Percentiles rank a stretch among this genome's conserved stretches.
Conservation (phyloP, 768 basidiomycete species). For the Trametes maxima region DNA sequence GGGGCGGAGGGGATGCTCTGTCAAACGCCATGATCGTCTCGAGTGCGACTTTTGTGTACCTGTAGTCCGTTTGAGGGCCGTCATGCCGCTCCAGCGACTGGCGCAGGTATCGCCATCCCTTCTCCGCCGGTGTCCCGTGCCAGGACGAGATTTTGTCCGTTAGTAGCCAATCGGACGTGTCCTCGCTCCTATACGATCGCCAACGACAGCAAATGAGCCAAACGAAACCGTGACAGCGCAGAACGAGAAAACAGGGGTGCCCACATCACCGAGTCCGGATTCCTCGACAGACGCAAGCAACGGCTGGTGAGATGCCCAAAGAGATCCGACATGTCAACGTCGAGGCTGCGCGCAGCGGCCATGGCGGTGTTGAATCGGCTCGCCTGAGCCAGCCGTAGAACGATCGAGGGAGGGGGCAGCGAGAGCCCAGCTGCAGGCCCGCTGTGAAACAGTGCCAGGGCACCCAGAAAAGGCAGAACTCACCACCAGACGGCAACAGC, state of each 20-base stretch:
- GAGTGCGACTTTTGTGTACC: slow-evolving; percentile 74
- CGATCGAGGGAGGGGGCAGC: slow-evolving; percentile 61
- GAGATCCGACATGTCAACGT: slow-evolving; percentile 85
- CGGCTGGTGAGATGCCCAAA: slow-evolving; percentile 77
- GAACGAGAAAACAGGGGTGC: slow-evolving; percentile 24
- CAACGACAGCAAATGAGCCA: slow-evolving; percentile 8
- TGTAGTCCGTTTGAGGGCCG: slow-evolving; percentile 63
- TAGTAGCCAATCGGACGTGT: slow-evolving; percentile 80
- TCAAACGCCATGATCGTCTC: slow-evolving; percentile 77
- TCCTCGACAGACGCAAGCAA: slow-evolving; percentile 74
- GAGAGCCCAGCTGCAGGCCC: slow-evolving; percentile 43
- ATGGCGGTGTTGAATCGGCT: slow-evolving; percentile 83
- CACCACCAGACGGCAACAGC: slow-evolving; percentile 66
- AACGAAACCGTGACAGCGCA: neutral
- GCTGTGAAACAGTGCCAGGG: slow-evolving; percentile 1
- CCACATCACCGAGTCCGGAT: slow-evolving; percentile 61
- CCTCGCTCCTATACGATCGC: slow-evolving; percentile 54
- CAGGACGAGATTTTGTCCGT: slow-evolving; percentile 81
- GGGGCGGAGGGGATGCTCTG: slow-evolving; percentile 62
- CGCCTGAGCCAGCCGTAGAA: slow-evolving; percentile 76
- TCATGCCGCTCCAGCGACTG: slow-evolving; percentile 81
- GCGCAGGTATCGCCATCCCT: slow-evolving; percentile 89
- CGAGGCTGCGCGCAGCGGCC: slow-evolving; percentile 69
- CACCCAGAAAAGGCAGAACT: slow-evolving; percentile 31
- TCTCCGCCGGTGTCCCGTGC: slow-evolving; percentile 77